Evolutionary conservation across 2,329 filamentous ascomycete genomes (phyloP).

Genomic region (Pseudocercospora crystallina): DNA sequence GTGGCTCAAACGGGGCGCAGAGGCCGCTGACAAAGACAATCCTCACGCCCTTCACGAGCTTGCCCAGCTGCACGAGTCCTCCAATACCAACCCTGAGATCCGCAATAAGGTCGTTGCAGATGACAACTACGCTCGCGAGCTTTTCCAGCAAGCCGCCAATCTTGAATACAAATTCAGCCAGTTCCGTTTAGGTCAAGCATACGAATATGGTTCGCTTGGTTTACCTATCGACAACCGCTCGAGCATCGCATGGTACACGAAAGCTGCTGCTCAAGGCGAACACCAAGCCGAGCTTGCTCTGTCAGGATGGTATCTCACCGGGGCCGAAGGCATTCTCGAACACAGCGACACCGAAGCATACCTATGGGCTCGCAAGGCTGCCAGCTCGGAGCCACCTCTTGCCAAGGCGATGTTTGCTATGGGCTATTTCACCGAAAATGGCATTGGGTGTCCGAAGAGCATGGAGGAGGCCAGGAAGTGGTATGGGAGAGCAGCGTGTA

Average conservation of each 20-base stretch:
- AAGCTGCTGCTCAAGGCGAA: slow-evolving; percentile 87
- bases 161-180: slow-evolving; percentile 95
- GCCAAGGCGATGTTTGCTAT: slow-evolving; percentile 97
- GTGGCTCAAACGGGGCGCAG: slow-evolving; percentile 91
- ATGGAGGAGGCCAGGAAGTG: slow-evolving; percentile 94
- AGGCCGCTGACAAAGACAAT: slow-evolving; percentile 83
- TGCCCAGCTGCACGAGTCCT: slow-evolving; percentile 62
- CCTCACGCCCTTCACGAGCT: slow-evolving; percentile 94
- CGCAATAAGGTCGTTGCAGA: slow-evolving; percentile 78
- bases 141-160: slow-evolving; percentile 83
- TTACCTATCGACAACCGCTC: slow-evolving; percentile 78
- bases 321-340: slow-evolving; percentile 79
- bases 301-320: slow-evolving; percentile 74
- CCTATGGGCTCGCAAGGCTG: slow-evolving; percentile 93
- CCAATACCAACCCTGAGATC: slow-evolving; percentile 50
- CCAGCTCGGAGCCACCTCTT: slow-evolving; percentile 63
- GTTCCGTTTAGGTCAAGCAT: slow-evolving; percentile 81
- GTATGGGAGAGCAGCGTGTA: slow-evolving; percentile 97
- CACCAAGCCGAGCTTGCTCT: slow-evolving; percentile 76
- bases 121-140: slow-evolving; percentile 73
- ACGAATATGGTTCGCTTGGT: slow-evolving; percentile 83
- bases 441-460: slow-evolving; percentile 82
- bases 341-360: slow-evolving; percentile 97
- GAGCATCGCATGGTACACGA: slow-evolving; percentile 92
- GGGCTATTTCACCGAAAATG: slow-evolving; percentile 95